phyloP scores from a whole-genome alignment of 345 rosid genomes.

The Syzygium aromaticum region DNA sequence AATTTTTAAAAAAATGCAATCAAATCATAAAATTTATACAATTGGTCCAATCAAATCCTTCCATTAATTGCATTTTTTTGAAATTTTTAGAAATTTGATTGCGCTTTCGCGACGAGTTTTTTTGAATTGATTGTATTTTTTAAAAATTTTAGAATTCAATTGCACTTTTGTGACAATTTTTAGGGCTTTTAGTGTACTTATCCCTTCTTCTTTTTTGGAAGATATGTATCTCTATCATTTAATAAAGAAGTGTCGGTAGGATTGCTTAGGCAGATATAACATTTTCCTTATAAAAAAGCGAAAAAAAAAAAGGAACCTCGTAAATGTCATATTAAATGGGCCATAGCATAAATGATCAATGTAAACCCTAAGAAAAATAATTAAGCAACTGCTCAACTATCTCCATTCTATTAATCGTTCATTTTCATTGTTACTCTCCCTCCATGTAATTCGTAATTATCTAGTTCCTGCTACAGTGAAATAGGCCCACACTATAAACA shows the following conservation, averaged over 20 bases:
- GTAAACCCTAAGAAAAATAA: neutral
- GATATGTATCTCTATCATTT: neutral
- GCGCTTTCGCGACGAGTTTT: too few relatives aligned
- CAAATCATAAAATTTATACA: too few relatives aligned
- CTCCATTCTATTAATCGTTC: neutral
- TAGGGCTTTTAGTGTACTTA: too few relatives aligned
- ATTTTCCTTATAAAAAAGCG: neutral
- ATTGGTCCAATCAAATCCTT: too few relatives aligned
- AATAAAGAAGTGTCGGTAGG: neutral
- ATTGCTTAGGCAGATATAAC: neutral
- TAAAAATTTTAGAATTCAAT: too few relatives aligned
- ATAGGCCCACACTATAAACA: neutral
- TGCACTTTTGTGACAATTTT: too few relatives aligned
- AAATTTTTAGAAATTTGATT: too few relatives aligned
- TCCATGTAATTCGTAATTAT: too few relatives aligned
- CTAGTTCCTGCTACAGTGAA: neutral
- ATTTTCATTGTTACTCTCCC: neutral
- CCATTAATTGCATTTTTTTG: too few relatives aligned
- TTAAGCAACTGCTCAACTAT: neutral
- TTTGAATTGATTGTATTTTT: too few relatives aligned
- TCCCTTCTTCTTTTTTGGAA: neutral
- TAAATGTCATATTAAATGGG: neutral
- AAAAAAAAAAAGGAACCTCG: neutral
- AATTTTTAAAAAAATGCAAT: too few relatives aligned
- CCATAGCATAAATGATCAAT: neutral